Evolutionary conservation across 768 basidiomycete species (phyloP).

Genomic region (Chalciporus sphaerocephalus): DNA sequence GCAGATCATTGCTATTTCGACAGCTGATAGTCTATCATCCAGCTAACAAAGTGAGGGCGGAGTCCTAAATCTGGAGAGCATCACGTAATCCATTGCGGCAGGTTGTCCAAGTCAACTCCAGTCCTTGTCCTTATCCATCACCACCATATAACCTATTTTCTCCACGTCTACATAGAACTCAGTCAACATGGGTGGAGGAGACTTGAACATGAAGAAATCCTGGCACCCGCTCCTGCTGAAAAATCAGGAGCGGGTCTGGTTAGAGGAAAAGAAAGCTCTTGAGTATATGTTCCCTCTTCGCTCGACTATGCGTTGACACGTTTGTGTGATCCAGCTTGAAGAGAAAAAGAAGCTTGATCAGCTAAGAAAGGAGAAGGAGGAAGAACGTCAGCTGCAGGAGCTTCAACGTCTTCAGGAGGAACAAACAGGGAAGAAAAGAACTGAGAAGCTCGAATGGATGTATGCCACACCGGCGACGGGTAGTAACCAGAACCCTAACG

Average conservation of each 20-base stretch:
- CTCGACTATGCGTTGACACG: constrained; percentile 6
- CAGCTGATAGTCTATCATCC: too few relatives aligned
- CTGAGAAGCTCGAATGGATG: constrained; percentile 98
- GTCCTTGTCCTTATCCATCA: constrained; percentile 4
- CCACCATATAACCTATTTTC: constrained; percentile 5
- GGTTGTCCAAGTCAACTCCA: neutral
- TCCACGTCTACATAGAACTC: constrained; percentile 14
- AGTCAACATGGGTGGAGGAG: constrained; percentile 94
- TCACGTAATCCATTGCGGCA: constrained; percentile 3
- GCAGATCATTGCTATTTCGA: too few relatives aligned
- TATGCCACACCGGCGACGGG: constrained; percentile 96
- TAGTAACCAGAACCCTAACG: constrained; percentile 79
- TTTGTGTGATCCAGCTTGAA: constrained; percentile 61
- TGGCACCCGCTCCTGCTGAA: constrained; percentile 98
- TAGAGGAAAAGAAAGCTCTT: constrained; percentile 97
- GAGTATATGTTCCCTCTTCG: constrained; percentile 29
- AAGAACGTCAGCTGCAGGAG: constrained; percentile 94
- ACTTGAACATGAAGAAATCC: constrained; percentile 99
- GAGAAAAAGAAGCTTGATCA: constrained; percentile 99
- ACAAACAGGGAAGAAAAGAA: constrained; percentile 89
- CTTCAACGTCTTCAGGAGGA: constrained; percentile 93
- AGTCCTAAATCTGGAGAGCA: constrained; percentile 1
- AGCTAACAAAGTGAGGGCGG: too few relatives aligned
- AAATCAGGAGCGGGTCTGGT: constrained; percentile 99
- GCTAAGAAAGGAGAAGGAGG: constrained; percentile 95